Percentiles rank a stretch among this genome's conserved stretches.
phyloP scores from a whole-genome alignment of 2,329 filamentous ascomycete species.

The Sclerotinia subarctica region DNA sequence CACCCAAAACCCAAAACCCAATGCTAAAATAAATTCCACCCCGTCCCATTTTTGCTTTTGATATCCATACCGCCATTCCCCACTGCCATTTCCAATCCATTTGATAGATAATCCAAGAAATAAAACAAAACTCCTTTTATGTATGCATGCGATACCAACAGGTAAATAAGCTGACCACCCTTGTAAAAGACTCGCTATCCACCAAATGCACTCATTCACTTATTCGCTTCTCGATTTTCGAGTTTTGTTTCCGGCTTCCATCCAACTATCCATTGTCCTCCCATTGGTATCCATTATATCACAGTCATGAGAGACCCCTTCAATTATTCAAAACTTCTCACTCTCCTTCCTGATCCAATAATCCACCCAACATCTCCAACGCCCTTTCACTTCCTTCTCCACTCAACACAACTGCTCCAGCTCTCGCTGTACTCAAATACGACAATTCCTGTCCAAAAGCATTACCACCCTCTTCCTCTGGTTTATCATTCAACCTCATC shows the following conservation, averaged over 20 bases:
- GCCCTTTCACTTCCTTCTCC: constrained; percentile 71
- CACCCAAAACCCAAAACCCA: background rate
- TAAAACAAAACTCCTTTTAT: constrained; percentile 3
- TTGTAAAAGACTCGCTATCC: background rate
- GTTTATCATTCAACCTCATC: constrained; percentile 45
- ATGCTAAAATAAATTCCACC: background rate
- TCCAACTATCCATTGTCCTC: too few relatives aligned
- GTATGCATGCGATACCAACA: background rate
- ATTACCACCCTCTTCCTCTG: background rate
- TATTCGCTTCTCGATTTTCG: too few relatives aligned
- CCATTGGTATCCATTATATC: background rate
- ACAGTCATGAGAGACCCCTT: background rate
- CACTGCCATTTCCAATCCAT: background rate
- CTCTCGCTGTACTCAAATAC: constrained; percentile 83
- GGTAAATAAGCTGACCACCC: background rate
- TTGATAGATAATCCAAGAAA: background rate
- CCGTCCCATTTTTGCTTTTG: background rate
- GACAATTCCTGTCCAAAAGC: constrained; percentile 65
- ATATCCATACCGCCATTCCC: background rate
- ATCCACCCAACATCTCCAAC: constrained; percentile 62
- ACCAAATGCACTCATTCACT: too few relatives aligned
- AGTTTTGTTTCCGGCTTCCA: too few relatives aligned
- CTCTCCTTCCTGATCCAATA: constrained; percentile 26
- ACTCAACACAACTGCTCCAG: constrained; percentile 83
- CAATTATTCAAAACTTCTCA: background rate